Evolutionary conservation across 306 rosid genomes (phyloP), one percentile per base, ranked within the genome.

Genomic region (Acacia crassicarpa): DNA sequence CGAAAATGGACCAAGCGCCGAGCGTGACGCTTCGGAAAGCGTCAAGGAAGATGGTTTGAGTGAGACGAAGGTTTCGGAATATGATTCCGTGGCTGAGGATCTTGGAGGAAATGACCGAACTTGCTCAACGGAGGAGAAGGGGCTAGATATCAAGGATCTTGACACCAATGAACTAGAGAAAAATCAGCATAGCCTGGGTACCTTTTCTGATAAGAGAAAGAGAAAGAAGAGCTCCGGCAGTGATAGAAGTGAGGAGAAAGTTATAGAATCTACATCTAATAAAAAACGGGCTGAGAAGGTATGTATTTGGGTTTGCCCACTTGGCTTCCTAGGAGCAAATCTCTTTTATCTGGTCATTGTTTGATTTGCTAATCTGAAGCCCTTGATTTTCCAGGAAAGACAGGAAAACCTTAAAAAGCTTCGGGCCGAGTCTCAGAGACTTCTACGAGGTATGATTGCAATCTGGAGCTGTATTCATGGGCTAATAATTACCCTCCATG

Each of bases 391-490:
- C 38, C 87, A 93, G 99, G 96, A 91, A 84, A 89, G 97, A 77
- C 75, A 30, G 45, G 91, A 90, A 63, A 80, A 84, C 84, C 83
- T 93, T 23, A 81, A 80, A 78, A 83, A 91, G 77, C 98, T 95
- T 78, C 94, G 88, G 27, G 93, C 96, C 0, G 98, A 95, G 68
- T 89, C 98, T 16, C 99, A 95, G 87, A 89, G 92, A 77, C 92
- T 95, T 48, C 87, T 95, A 83, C 94, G 99, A 84, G 98, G 99
- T 95, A 82, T 59, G 48, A 3, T 27, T 62, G 20, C 30, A 22
- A 51, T 4, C 10, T 6, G 16, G 66, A 62, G 32, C 63, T n/a
- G 19, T 30, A 16, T 40, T 13, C 20, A 35, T 5, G 14, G 44
- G 13, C 4, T 38, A 63, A 19, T 33, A 23, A 17, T 40, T 40